Base-by-base conservation (phyloP, 352 stramenopile genomes). In the Phytopythium oedochilum region DNA sequence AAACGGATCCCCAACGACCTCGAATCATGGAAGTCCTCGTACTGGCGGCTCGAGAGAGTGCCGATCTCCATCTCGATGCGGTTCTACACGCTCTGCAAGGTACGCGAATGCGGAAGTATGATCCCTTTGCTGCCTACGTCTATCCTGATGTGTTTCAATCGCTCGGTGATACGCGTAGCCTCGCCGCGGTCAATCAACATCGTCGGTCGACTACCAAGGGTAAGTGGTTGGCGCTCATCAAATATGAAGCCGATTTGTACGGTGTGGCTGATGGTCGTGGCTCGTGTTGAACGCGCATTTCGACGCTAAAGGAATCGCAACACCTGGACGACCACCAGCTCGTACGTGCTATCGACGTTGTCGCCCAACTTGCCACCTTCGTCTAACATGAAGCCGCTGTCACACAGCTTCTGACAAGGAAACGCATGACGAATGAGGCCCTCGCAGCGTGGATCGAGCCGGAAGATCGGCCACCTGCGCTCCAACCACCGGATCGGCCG, bases 1-100 rank as follows among this genome's bases (percentile, higher is more conserved):
- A 2, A 48, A 23, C 42, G 42, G 40, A 9, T 4, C 40, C 23
- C 4, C 26, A 10, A 4, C 42, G 14, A 22, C 14, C 15, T 20
- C 15, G 11, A 18, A 23, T 3, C 31, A 75, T 78, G 70, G 70
- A 78, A 20, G 70, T 74, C 36, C 38, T 78, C 20, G 53, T 78
- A 7, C 44, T 78, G 42, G 63, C 48, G 40, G 60, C 55, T 47
- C 70, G 57, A n/a, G 53, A 59, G 10, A 57, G 48, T 20, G 49
- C 54, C 1, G 48, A 57, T 12, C 12, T 64, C 4, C 39, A 68
- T 8, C 60, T 75, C 11, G 61, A 75, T 39, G 56, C 44, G 5
- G 50, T 71, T n/a, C 35, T 73, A 6, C 43, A 38, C 9, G 57
- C 63, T 23, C 39, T 78, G 32, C 50, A 65, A 69, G 57, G 69